A percentile compares a stretch with the other conserved stretches of the same genome.
Evolutionary conservation across 306 rosid species (phyloP).

Genomic region (Cucumis cinereus): DNA sequence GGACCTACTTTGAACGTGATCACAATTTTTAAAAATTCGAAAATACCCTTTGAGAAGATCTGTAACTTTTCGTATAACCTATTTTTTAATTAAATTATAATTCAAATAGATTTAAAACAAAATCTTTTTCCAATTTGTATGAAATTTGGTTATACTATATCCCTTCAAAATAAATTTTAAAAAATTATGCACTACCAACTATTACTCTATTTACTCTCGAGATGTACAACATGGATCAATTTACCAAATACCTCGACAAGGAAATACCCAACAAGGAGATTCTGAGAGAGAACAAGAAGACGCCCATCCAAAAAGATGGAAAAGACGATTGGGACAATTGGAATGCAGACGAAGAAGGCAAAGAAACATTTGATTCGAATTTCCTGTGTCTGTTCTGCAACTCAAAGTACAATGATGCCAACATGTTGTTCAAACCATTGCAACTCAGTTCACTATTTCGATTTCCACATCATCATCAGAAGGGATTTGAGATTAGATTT

Average conservation of each 20-base stretch:
- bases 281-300: slow-evolving; percentile 10
- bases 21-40: no score
- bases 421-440: slow-evolving; percentile 54
- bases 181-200: no score
- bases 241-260: neutral
- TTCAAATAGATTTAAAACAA: no score
- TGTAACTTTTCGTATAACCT: no score
- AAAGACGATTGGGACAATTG: slow-evolving; percentile 44
- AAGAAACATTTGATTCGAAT: slow-evolving; percentile 20
- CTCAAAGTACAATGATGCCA: slow-evolving; percentile 21
- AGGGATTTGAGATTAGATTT: slow-evolving; percentile 41
- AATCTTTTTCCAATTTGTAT: no score
- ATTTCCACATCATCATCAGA: slow-evolving; percentile 28
- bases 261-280: neutral
- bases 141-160: no score
- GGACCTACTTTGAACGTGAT: no score
- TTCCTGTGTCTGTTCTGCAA: slow-evolving; percentile 68
- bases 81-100: no score
- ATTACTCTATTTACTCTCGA: neutral
- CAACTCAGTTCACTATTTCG: slow-evolving; percentile 41
- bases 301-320: slow-evolving; percentile 9
- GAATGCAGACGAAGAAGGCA: slow-evolving; percentile 34
- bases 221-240: neutral
- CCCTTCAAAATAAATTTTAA: no score
- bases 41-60: no score